A percentile compares a stretch with the other conserved stretches of the same genome.
These are phyloP conservation scores for Samsoniella hepiali DNA, from an alignment of 2,329 filamentous ascomycete species.

Conservation along the genomic window DNA sequence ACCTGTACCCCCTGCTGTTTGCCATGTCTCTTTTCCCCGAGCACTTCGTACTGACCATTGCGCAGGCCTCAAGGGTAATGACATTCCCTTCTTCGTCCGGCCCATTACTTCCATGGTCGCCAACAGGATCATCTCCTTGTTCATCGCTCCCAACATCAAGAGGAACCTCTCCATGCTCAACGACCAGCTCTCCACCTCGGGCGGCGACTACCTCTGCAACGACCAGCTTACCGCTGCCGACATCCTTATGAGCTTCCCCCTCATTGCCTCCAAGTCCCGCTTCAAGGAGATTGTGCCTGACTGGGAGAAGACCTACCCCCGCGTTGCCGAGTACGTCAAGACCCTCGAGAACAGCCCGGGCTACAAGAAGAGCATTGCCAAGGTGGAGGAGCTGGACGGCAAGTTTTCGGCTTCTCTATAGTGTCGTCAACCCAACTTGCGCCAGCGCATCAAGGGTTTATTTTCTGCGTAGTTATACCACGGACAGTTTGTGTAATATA, in stretches of 20 bases:
- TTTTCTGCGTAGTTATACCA: neutral
- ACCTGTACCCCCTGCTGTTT: neutral
- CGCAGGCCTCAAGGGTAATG: slow-evolving; percentile 42
- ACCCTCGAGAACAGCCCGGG: slow-evolving; percentile 45
- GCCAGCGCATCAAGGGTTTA: neutral
- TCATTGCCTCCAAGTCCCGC: slow-evolving; percentile 42
- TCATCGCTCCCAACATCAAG: slow-evolving; percentile 47
- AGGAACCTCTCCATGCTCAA: slow-evolving; percentile 50
- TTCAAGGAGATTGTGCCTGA: slow-evolving; percentile 42
- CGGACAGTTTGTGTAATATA: neutral
- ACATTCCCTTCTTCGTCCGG: slow-evolving; percentile 51
- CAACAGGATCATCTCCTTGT: slow-evolving; percentile 36
- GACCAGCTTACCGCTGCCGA: slow-evolving; percentile 49
- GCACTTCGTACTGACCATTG: neutral
- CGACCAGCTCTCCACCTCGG: slow-evolving; percentile 44
- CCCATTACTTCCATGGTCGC: slow-evolving; percentile 48
- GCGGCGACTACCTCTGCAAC: slow-evolving; percentile 48
- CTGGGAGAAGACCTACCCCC: slow-evolving; percentile 41
- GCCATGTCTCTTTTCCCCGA: too few relatives aligned
- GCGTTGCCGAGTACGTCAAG: slow-evolving; percentile 45
- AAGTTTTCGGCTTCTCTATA: slow-evolving; percentile 26
- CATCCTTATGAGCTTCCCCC: slow-evolving; percentile 51
- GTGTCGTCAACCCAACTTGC: neutral
- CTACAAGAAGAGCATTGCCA: slow-evolving; percentile 46
- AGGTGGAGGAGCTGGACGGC: slow-evolving; percentile 49